Conservation (phyloP, 2,329 filamentous ascomycete species). For the Colletotrichum sp. region DNA sequence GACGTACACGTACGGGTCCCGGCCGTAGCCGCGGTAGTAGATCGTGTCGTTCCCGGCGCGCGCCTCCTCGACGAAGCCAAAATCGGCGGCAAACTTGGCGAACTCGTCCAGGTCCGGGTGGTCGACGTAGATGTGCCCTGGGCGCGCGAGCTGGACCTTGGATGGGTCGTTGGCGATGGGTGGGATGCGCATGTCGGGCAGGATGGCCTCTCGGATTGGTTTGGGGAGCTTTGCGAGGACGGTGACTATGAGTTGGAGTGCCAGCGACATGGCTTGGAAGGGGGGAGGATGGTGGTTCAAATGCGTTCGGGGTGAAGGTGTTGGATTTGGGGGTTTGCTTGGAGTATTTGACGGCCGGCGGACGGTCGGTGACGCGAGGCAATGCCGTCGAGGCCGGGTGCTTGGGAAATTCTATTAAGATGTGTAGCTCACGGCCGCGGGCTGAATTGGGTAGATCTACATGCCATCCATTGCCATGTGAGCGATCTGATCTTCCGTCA, state of each 20-base stretch:
- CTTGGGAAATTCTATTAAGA: background rate
- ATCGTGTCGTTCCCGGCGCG: slow-evolving; percentile 31
- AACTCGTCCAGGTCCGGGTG: slow-evolving; percentile 31
- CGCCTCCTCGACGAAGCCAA: slow-evolving; percentile 29
- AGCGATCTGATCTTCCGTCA: background rate
- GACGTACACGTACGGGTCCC: slow-evolving; percentile 55
- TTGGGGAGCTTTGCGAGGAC: background rate
- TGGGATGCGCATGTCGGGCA: background rate
- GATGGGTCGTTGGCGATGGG: slow-evolving; percentile 20
- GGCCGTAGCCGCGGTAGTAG: slow-evolving; percentile 56
- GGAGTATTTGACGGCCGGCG: background rate
- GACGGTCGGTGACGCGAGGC: background rate
- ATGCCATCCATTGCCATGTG: background rate
- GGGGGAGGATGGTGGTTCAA: background rate
- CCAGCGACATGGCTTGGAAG: background rate
- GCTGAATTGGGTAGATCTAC: background rate
- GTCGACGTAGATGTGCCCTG: slow-evolving; percentile 23
- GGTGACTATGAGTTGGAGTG: background rate
- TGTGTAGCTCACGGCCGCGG: background rate
- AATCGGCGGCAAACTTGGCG: slow-evolving; percentile 28
- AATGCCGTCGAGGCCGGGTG: background rate
- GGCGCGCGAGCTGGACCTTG: slow-evolving; percentile 24
- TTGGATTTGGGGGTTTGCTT: background rate
- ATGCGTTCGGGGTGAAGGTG: background rate
- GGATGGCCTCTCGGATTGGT: background rate